Evolutionary conservation across 768 basidiomycete species (phyloP).

Genomic region (Trametes coccinea): DNA sequence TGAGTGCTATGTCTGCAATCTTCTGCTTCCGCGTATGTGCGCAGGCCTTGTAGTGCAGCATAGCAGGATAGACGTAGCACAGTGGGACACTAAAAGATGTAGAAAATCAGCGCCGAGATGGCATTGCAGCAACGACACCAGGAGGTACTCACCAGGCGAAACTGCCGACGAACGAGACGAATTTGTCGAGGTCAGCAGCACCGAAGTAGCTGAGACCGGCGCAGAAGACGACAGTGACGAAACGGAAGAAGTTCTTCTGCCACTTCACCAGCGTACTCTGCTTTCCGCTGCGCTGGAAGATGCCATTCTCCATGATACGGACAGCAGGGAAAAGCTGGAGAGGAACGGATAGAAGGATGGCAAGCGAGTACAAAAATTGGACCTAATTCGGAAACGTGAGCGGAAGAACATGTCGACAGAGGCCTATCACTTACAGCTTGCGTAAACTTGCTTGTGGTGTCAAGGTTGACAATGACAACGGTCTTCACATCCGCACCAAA

Average conservation of each 20-base stretch:
- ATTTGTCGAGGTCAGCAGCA: slow-evolving; percentile 90
- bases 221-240: slow-evolving; percentile 72
- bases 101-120: not conserved
- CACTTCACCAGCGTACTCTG: slow-evolving; percentile 81
- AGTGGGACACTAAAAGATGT: slow-evolving; percentile 69
- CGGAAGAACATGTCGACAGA: slow-evolving; percentile 23
- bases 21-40: slow-evolving; percentile 71
- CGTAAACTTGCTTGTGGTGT: slow-evolving; percentile 79
- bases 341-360: slow-evolving; percentile 89
- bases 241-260: slow-evolving; percentile 92
- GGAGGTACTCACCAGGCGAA: slow-evolving; percentile 77
- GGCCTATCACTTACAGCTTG: slow-evolving; percentile 62
- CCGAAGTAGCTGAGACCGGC: slow-evolving; percentile 83
- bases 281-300: slow-evolving; percentile 90
- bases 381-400: slow-evolving; percentile 42
- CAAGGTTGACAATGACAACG: slow-evolving; percentile 93
- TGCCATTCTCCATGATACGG: slow-evolving; percentile 93
- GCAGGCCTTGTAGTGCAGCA: slow-evolving; percentile 89
- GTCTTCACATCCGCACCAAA: slow-evolving; percentile 89
- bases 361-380: slow-evolving; percentile 87
- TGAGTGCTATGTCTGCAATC: slow-evolving; percentile 65
- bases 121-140: not conserved
- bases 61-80: slow-evolving; percentile 91
- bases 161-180: slow-evolving; percentile 89
- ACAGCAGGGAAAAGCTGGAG: slow-evolving; percentile 98